Evolutionary conservation across 495 filamentous ascomycete species (phyloP).

Genomic region (Penicillium parvum): DNA sequence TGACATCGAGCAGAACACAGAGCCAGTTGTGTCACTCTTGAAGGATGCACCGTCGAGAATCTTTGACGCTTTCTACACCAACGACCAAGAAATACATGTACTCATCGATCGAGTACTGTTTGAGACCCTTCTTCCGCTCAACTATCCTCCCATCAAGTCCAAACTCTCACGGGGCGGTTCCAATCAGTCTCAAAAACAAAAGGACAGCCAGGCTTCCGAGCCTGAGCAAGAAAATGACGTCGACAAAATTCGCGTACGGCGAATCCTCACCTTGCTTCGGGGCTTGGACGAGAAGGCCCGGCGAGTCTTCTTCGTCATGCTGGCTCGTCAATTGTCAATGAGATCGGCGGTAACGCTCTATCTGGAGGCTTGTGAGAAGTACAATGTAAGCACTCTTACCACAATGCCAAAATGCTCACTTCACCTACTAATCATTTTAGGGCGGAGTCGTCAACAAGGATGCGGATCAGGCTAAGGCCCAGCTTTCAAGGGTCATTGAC

Average conservation of each 20-base stretch:
- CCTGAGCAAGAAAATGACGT: slow-evolving; percentile 56
- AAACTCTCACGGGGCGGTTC: slow-evolving; percentile 57
- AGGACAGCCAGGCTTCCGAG: slow-evolving; percentile 45
- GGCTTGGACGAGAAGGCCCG: slow-evolving; percentile 74
- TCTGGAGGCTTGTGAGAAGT: slow-evolving; percentile 75
- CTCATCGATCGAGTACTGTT: slow-evolving; percentile 81
- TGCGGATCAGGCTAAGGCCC: slow-evolving; percentile 60
- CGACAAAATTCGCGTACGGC: slow-evolving; percentile 80
- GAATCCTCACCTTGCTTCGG: slow-evolving; percentile 74
- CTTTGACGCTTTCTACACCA: slow-evolving; percentile 83
- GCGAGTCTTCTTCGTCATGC: slow-evolving; percentile 85
- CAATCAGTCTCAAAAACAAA: slow-evolving; percentile 56
- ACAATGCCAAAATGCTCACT: not conserved
- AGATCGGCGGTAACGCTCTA: slow-evolving; percentile 66
- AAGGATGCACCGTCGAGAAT: slow-evolving; percentile 80
- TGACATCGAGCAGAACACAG: slow-evolving; percentile 79
- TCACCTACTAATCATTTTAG: slow-evolving; percentile 36
- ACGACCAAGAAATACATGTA: slow-evolving; percentile 80
- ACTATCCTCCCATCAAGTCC: slow-evolving; percentile 74
- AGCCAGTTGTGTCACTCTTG: slow-evolving; percentile 64
- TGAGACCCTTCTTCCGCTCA: slow-evolving; percentile 78
- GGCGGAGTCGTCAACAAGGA: slow-evolving; percentile 76
- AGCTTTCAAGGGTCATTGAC: slow-evolving; percentile 62
- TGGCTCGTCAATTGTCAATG: slow-evolving; percentile 66
- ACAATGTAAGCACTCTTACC: slow-evolving; percentile 51